These are phyloP conservation scores for Blastomyces silverae DNA, from an alignment of 2,329 filamentous ascomycete genomes.

Conservation along the genomic window DNA sequence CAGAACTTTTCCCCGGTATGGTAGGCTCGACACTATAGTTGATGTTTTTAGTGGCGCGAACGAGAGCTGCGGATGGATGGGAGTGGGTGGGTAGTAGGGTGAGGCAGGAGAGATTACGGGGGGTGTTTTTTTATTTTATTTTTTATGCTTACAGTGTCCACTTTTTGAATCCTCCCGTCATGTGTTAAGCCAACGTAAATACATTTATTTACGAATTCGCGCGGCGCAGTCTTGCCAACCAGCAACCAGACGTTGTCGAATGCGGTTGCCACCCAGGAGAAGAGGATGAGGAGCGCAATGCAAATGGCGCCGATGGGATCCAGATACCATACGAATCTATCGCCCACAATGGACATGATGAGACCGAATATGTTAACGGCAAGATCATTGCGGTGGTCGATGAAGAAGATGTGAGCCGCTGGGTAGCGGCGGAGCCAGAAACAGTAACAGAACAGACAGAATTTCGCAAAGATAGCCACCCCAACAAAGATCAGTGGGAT, in stretches of 20 bases:
- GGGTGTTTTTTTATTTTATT: no score
- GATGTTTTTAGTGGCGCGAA: slow-evolving; percentile 2
- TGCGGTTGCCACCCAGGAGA: slow-evolving; percentile 56
- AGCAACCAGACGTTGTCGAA: slow-evolving; percentile 57
- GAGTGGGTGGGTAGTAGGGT: background rate
- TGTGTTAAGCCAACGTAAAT: slow-evolving; percentile 53
- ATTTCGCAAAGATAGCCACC: slow-evolving; percentile 34
- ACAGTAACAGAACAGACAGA: slow-evolving; percentile 23
- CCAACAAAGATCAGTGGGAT: slow-evolving; percentile 52
- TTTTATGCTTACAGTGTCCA: slow-evolving; percentile 46
- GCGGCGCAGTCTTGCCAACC: slow-evolving; percentile 55
- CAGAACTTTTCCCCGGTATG: slow-evolving; percentile 57
- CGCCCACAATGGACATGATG: slow-evolving; percentile 51
- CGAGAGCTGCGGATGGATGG: background rate
- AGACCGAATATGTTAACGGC: slow-evolving; percentile 51
- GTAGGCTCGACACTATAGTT: slow-evolving; percentile 48
- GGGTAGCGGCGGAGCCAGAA: slow-evolving; percentile 23
- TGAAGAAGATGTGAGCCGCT: slow-evolving; percentile 26
- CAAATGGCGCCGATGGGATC: slow-evolving; percentile 56
- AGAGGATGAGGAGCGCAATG: slow-evolving; percentile 55
- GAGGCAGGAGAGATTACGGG: background rate
- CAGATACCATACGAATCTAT: slow-evolving; percentile 51
- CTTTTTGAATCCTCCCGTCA: slow-evolving; percentile 49
- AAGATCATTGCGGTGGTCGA: slow-evolving; percentile 54
- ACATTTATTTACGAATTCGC: slow-evolving; percentile 51